Conservation (phyloP, 192 early-diverging fungal genomes). For the Coemansia sp. region DNA sequence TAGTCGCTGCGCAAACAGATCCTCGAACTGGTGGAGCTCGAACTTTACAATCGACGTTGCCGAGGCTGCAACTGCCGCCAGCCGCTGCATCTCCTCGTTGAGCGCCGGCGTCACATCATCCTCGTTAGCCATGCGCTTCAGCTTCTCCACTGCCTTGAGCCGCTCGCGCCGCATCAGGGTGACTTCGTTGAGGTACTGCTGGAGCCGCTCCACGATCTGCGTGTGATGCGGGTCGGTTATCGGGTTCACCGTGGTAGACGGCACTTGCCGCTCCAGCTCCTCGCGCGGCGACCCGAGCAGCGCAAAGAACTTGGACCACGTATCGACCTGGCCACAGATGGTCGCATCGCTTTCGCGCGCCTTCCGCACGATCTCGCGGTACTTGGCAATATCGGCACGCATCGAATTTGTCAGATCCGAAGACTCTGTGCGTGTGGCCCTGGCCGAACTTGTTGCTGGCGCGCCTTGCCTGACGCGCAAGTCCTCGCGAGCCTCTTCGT, state of each 20-base stretch:
- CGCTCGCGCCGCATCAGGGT: constrained; percentile 62
- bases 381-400: constrained; percentile 48
- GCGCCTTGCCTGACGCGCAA: constrained; percentile 21
- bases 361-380: constrained; percentile 67
- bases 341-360: constrained; percentile 73
- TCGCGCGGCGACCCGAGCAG: constrained; percentile 37
- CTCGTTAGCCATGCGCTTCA: constrained; percentile 66
- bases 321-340: constrained; percentile 56
- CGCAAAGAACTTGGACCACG: constrained; percentile 45
- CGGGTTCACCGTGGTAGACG: constrained; percentile 61
- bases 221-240: constrained; percentile 65
- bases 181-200: constrained; percentile 61
- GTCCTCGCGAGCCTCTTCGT: constrained; percentile 47
- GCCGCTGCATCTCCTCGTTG: constrained; percentile 65
- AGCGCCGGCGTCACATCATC: constrained; percentile 81
- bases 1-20: constrained; percentile 70
- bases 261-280: constrained; percentile 61
- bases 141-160: constrained; percentile 63
- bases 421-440: constrained; percentile 23
- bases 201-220: constrained; percentile 64
- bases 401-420: constrained; percentile 41
- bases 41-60: constrained; percentile 61
- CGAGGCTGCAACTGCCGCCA: constrained; percentile 55
- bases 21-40: constrained; percentile 77
- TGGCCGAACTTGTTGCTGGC: not conserved